Conservation (phyloP, 805 yeast species). For the Metschnikowia amazonensis region DNA sequence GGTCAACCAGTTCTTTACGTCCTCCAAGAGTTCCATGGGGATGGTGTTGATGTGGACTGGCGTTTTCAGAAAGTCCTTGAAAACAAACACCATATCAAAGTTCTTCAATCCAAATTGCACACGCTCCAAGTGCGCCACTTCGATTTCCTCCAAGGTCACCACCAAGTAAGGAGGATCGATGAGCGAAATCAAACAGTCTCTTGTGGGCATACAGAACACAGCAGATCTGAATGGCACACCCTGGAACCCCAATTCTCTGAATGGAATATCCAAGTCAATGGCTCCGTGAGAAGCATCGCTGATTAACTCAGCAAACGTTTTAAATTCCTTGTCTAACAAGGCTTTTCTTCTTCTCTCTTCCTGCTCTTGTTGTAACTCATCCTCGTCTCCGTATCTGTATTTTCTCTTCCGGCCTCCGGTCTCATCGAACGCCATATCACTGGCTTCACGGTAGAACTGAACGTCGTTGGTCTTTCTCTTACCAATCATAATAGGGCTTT, state of each 20-base stretch:
- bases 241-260: conserved; percentile 92
- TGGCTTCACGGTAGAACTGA: conserved; percentile 94
- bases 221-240: conserved; percentile 97
- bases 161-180: conserved; percentile 95
- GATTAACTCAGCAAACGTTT: conserved; percentile 82
- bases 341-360: conserved; percentile 94
- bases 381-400: conserved; percentile 94
- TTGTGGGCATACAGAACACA: conserved; percentile 92
- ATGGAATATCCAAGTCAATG: conserved; percentile 87
- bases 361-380: conserved; percentile 96
- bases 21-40: conserved; percentile 88
- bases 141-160: conserved; percentile 85
- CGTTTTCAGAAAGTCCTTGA: conserved; percentile 82
- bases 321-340: conserved; percentile 87
- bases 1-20: conserved; percentile 94
- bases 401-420: conserved; percentile 90
- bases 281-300: conserved; percentile 82
- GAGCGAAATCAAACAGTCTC: conserved; percentile 92
- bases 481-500: conserved; percentile 91
- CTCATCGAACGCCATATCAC: conserved; percentile 94
- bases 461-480: conserved; percentile 93
- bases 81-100: conserved; percentile 94
- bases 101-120: conserved; percentile 95
- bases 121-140: conserved; percentile 92
- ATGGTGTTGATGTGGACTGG: conserved; percentile 92